Conservation (phyloP, 148 eudicot species). For the Heliosperma pusillum region DNA sequence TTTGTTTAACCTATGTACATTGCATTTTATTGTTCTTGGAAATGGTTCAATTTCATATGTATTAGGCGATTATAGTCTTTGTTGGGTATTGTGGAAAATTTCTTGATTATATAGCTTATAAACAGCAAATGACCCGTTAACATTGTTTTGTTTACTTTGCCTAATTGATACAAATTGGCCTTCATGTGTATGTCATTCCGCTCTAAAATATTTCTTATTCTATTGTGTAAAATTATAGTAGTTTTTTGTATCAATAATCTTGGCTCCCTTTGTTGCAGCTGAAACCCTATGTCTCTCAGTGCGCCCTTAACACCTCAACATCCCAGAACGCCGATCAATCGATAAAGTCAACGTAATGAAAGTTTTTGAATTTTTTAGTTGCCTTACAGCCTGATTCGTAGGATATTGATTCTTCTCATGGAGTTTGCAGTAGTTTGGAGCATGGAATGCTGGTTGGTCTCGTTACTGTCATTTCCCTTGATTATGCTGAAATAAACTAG, state of each 20-base stretch:
- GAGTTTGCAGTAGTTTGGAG: not conserved
- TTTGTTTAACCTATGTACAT: no score
- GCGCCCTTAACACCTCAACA: constrained; percentile 28
- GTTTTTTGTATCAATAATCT: not conserved
- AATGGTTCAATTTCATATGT: no score
- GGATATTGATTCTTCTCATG: not conserved
- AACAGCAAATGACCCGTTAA: not conserved
- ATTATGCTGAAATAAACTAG: not conserved
- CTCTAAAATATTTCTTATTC: not conserved
- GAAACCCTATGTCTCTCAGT: constrained; percentile 55
- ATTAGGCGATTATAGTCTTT: no score
- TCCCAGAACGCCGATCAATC: constrained; percentile 30
- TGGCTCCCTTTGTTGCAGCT: constrained; percentile 37
- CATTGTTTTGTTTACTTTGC: not conserved
- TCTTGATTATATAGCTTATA: no score
- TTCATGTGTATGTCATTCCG: not conserved
- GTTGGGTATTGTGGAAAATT: no score
- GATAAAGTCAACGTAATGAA: constrained; percentile 8
- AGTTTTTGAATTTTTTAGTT: not conserved
- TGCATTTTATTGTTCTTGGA: no score
- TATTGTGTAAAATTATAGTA: not conserved
- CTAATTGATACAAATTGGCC: not conserved
- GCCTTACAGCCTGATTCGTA: not conserved
- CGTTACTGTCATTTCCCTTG: not conserved
- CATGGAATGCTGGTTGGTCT: constrained; percentile 2